These are phyloP conservation scores for Phytopythium oedochilum DNA, from an alignment of 352 stramenopile species.

Conservation along the genomic window DNA sequence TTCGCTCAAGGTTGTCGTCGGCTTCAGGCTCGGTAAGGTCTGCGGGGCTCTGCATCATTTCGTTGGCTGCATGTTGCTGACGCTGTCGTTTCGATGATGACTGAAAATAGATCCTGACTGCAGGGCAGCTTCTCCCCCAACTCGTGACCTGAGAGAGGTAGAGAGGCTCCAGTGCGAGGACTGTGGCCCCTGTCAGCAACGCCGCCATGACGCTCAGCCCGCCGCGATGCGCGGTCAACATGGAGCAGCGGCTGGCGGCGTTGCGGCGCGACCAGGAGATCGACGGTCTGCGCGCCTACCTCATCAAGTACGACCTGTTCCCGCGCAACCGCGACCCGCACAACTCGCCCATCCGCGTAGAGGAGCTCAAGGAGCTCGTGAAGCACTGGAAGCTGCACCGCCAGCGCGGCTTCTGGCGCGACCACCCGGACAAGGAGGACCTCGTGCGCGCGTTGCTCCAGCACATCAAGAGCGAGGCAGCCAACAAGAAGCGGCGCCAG, in stretches of 20 bases:
- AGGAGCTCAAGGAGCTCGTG: slow-evolving; percentile 90
- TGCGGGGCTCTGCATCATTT: neutral
- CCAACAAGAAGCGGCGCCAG: slow-evolving; percentile 75
- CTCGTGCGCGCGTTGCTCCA: slow-evolving; percentile 83
- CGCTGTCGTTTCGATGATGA: neutral
- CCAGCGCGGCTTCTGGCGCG: slow-evolving; percentile 87
- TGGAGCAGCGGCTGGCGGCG: slow-evolving; percentile 78
- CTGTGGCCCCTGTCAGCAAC: neutral
- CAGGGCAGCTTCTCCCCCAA: too few relatives aligned
- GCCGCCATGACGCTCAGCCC: slow-evolving; percentile 61
- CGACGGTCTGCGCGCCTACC: slow-evolving; percentile 70
- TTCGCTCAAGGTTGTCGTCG: neutral
- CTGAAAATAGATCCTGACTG: neutral
- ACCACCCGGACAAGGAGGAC: slow-evolving; percentile 88
- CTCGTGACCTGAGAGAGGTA: too few relatives aligned
- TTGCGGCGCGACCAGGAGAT: slow-evolving; percentile 82
- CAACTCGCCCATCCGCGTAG: slow-evolving; percentile 82
- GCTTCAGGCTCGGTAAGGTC: neutral
- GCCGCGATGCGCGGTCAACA: slow-evolving; percentile 81
- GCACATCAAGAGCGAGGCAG: slow-evolving; percentile 75
- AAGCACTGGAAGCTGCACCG: slow-evolving; percentile 90
- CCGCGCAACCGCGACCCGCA: slow-evolving; percentile 75
- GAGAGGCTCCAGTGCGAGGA: neutral
- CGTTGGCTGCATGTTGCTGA: neutral
- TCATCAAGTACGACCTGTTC: slow-evolving; percentile 89